A percentile compares a stretch with the other conserved stretches of the same genome.
These are phyloP conservation scores for Cercospora zeae-maydis DNA, from an alignment of 2,329 filamentous ascomycete genomes.

Conservation along the genomic window DNA sequence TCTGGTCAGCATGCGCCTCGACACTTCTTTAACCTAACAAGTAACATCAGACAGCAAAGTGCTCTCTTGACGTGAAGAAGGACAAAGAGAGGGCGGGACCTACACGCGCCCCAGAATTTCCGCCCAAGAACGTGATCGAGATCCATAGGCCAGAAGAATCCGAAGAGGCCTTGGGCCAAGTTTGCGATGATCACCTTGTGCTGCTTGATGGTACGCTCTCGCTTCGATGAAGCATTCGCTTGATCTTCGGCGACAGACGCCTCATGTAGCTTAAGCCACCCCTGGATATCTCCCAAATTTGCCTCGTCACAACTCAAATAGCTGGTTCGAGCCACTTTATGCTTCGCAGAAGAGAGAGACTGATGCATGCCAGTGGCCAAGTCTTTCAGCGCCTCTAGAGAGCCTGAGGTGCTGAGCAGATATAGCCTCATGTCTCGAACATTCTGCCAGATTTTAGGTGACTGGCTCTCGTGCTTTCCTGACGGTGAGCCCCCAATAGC, in stretches of 20 bases:
- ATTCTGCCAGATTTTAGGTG: not conserved
- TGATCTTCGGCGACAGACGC: not conserved
- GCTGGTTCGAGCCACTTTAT: not conserved
- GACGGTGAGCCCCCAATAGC: not conserved
- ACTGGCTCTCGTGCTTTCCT: not conserved
- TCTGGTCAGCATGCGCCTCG: not conserved
- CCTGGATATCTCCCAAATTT: not conserved
- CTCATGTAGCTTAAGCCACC: not conserved
- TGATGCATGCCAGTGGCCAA: not conserved
- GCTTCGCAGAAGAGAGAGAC: not conserved
- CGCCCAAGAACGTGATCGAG: conserved; percentile 9
- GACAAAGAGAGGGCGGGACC: not conserved
- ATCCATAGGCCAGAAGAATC: conserved; percentile 16
- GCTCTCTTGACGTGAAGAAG: not conserved
- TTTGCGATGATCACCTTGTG: conserved; percentile 4
- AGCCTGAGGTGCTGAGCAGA: not conserved
- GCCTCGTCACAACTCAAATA: not conserved
- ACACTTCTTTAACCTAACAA: not conserved
- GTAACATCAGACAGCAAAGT: not conserved
- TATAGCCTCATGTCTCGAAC: not conserved
- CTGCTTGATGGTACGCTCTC: not conserved
- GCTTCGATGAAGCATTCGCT: not conserved
- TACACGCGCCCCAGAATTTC: conserved; percentile 16
- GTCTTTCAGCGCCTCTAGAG: not conserved
- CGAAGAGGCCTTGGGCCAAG: conserved; percentile 9